Evolutionary conservation across 129 eudicot genomes (phyloP), one percentile per base, ranked within the genome.

Genomic region (Lactuca sativa): DNA sequence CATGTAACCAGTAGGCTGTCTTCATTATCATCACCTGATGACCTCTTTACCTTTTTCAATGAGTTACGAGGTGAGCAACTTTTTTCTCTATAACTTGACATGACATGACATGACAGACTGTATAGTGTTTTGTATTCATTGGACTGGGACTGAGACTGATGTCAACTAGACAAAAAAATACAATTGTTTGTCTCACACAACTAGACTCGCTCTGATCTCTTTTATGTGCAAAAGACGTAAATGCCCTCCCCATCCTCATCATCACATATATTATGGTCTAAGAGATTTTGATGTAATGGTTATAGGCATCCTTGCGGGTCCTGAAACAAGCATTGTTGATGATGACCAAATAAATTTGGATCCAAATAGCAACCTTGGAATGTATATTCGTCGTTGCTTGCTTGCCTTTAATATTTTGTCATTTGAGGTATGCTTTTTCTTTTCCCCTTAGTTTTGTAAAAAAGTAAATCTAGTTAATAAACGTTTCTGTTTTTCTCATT

Each of bases 301-400:
- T 56, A 43, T 71, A 92, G 98, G 95, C 60, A 89, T 87, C 33
- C 87, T 93, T 17, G 89, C 87, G 69, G 92, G 90, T 36, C 78
- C 86, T 5, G 98, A 93, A 69, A 72, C 96, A 36, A 85, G 60
- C 76, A 85, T 82, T 59, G 59, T 93, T 73, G 97, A 93, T 59
- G 96, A 92, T 81, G 96, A 93, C 59, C 98, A 93, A 77, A 87
- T 89, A 59, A 83, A 71, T 76, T 77, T 93, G 83, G 98, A 93
- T 73, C 92, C 98, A 15, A 85, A 76, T 77, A 93, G 98, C 67
- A 82, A 56, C 65, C 95, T 87, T 73, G 98, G 98, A 56, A 70
- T 86, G 72, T 93, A 85, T 82, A 79, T 89, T 61, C 86, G 98
- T 17, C 92, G 95, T 32, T 93, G 97, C 77, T 64, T 87, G 80